Evolutionary conservation across 768 basidiomycete genomes (phyloP).

Genomic region (Pleurotus cornucopiae): DNA sequence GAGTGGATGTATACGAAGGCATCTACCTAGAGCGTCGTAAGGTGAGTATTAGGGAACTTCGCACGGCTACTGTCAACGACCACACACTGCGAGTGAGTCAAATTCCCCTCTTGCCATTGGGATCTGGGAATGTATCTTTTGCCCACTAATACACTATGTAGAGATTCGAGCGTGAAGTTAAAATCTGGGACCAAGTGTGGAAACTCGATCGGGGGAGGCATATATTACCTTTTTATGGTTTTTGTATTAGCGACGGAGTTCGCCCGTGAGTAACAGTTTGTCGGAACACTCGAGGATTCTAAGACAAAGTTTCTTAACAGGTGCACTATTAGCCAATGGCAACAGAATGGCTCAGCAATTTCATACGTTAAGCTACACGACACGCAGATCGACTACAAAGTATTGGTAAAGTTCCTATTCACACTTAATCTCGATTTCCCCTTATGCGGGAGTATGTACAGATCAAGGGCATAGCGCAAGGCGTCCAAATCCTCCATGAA

Average conservation of each 20-base stretch:
- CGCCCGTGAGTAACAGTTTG: background rate
- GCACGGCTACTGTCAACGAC: background rate
- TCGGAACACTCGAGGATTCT: background rate
- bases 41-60: background rate
- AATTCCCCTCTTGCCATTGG: background rate
- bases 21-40: background rate
- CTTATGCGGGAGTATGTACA: background rate
- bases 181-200: background rate
- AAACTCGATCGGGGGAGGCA: background rate
- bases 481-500: conserved; percentile 21
- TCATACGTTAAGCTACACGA: background rate
- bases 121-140: background rate
- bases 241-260: background rate
- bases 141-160: background rate
- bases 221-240: background rate
- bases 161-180: background rate
- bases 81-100: background rate
- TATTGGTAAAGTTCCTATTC: background rate
- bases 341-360: background rate
- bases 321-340: background rate
- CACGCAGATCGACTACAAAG: background rate
- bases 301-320: background rate
- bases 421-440: too few species aligned
- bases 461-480: conserved; percentile 17
- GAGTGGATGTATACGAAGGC: background rate